Evolutionary conservation across 2,329 filamentous ascomycete species (phyloP).

Genomic region (Alternaria gansuensis): DNA sequence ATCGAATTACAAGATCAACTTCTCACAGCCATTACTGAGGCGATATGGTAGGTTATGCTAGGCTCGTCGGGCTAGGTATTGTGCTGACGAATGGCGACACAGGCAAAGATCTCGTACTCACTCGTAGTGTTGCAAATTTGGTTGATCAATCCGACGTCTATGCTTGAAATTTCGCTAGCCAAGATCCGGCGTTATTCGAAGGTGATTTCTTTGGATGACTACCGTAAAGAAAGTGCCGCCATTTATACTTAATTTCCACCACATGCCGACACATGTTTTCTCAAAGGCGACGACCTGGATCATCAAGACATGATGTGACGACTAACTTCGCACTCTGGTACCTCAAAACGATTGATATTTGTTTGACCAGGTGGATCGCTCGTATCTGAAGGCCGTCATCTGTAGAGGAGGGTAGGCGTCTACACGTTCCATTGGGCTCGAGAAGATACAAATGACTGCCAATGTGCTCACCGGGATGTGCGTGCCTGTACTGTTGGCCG

Average conservation of each 20-base stretch:
- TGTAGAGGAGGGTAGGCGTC: neutral
- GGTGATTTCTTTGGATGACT: neutral
- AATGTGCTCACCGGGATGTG: neutral
- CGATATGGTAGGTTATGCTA: neutral
- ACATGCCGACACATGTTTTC: neutral
- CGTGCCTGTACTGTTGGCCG: neutral
- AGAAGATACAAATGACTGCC: neutral
- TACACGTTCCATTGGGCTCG: neutral
- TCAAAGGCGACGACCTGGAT: neutral
- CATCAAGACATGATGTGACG: neutral
- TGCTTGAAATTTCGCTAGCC: neutral
- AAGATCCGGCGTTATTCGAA: neutral
- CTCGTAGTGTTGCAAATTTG: neutral
- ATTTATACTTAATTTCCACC: neutral
- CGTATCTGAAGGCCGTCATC: neutral
- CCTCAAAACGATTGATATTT: neutral
- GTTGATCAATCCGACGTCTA: neutral
- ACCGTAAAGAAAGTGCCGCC: neutral
- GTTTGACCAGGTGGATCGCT: neutral
- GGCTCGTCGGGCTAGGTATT: neutral
- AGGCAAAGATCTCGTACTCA: neutral
- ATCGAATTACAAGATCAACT: neutral
- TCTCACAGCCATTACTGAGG: neutral
- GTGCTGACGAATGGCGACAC: neutral
- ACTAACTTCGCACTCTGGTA: neutral